Evolutionary conservation across 768 basidiomycete species (phyloP).

Genomic region (Mycena polygramma): DNA sequence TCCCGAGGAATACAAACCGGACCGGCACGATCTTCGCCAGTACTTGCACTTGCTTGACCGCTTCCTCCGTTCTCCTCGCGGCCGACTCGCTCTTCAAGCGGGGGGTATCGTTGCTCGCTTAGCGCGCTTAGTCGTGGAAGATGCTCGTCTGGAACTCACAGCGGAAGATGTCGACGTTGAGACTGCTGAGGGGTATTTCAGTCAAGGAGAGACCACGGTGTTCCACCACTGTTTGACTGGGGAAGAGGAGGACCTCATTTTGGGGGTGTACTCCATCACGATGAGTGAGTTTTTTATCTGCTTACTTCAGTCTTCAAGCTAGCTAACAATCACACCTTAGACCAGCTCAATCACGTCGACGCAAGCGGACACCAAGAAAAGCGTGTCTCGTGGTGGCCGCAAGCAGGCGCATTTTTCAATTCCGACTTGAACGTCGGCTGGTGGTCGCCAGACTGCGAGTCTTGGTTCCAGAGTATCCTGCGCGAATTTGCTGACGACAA

Average conservation of each 20-base stretch:
- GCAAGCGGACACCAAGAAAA: no score
- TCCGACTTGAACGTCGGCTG: no score
- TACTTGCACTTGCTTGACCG: conserved; percentile 8
- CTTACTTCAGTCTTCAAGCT: conserved; percentile 9
- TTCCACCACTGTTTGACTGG: conserved; percentile 7
- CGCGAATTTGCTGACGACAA: no score
- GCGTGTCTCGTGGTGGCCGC: no score
- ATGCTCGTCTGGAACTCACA: conserved; percentile 6
- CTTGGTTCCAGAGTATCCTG: no score
- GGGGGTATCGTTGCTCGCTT: conserved; percentile 14
- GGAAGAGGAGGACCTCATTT: conserved; percentile 16
- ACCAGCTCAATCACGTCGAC: not conserved
- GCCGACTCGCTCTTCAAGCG: conserved; percentile 16
- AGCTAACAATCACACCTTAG: not conserved
- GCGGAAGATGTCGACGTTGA: conserved; percentile 10
- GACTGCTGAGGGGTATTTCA: conserved; percentile 4
- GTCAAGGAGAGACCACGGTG: not conserved
- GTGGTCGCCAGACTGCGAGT: no score
- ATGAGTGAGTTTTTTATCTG: conserved; percentile 11
- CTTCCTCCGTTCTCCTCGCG: conserved; percentile 12
- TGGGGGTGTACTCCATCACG: conserved; percentile 11
- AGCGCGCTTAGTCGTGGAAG: not conserved
- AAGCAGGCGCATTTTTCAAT: no score
- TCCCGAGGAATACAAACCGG: conserved; percentile 6
- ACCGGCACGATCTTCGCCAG: not conserved